Evolutionary conservation across 1,284 basidiomycete species (phyloP), one percentile per base, ranked within the genome.

Genomic region (Trichosporon inkin): DNA sequence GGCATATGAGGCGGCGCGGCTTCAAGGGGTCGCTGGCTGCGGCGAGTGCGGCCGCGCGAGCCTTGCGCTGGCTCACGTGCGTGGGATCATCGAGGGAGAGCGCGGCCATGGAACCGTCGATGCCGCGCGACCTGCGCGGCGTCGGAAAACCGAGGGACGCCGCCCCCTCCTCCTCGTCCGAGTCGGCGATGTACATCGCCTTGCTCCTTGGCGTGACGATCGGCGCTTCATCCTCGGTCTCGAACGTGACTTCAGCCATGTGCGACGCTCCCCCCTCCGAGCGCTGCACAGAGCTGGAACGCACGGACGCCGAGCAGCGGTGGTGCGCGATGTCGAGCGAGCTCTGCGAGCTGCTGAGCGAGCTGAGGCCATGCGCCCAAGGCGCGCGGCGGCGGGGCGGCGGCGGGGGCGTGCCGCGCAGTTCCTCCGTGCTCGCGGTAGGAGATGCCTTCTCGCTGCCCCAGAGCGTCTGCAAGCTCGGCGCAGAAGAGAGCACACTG

Each of bases 1-100:
- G 22, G 44, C 44, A 49, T 6, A 58, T 17, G 13, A 58, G 57
- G 1, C 57, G 57, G 13, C 57, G 57, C 6, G 57, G 57, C 52
- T 58, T 58, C 6, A 58, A 52, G 14, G 57, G 57, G 35, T 58
- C 57, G 19, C 28, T 40, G 2, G 57, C 57, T 7, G 57, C 57
- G 7, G 57, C 57, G 22, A 58, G n/a, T 1, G 57, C 57, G 2
- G 57, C 57, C 1, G 57, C 57, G 11, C 57, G 52, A 2, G 57
- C 57, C 1, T 20, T 37, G 16, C 44, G 44, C 44, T 49, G 44
- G 14, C 8, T 17, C 1, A n/a, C 13, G 7, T 49, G 44, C 6
- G 14, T 22, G 28, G 28, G 8, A 22, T 49, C 41, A 20, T 24
- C 44, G 44, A 49, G 44, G 11, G 17, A 28, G 3, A 49, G 24